A percentile compares a stretch with the other conserved stretches of the same genome.
These are phyloP conservation scores for Pichia sp. DNA, from an alignment of 1,139 yeast genomes.

Conservation along the genomic window DNA sequence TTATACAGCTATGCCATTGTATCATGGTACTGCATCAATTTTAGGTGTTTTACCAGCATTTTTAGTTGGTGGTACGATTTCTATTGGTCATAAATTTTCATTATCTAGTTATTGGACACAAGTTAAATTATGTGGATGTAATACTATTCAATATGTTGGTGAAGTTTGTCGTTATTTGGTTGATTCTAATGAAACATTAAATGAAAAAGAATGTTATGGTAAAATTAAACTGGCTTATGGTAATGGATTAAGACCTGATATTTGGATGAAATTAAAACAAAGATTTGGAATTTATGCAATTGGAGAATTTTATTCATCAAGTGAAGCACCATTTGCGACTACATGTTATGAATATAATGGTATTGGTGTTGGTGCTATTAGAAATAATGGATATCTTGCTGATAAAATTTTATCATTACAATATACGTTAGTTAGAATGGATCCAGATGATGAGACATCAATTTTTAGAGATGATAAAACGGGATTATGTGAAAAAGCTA, in stretches of 20 bases:
- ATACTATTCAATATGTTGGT: conserved; percentile 90
- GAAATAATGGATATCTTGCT: conserved; percentile 69
- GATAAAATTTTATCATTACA: conserved; percentile 47
- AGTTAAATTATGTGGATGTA: conserved; percentile 62
- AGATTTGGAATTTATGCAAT: conserved; percentile 70
- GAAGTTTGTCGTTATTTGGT: conserved; percentile 87
- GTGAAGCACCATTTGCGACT: conserved; percentile 91
- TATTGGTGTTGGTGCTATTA: conserved; percentile 79
- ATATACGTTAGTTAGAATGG: conserved; percentile 66
- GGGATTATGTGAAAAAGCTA: conserved; percentile 53
- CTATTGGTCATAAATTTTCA: conserved; percentile 77
- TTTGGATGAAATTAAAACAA: conserved; percentile 75
- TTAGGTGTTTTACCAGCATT: conserved; percentile 75
- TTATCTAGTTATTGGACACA: conserved; percentile 90
- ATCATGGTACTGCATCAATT: conserved; percentile 91
- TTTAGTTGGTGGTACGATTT: conserved; percentile 60
- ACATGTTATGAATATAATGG: conserved; percentile 78
- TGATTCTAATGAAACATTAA: conserved; percentile 50
- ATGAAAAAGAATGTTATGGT: conserved; percentile 54
- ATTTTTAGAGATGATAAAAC: conserved; percentile 59
- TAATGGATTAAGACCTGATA: conserved; percentile 88
- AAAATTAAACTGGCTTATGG: conserved; percentile 73
- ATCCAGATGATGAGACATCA: conserved; percentile 71
- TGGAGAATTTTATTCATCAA: conserved; percentile 92
- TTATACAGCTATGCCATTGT: conserved; percentile 91